These are phyloP conservation scores for Oenanthe javanica DNA, from an alignment of 140 eudicot genomes.

Conservation along the genomic window DNA sequence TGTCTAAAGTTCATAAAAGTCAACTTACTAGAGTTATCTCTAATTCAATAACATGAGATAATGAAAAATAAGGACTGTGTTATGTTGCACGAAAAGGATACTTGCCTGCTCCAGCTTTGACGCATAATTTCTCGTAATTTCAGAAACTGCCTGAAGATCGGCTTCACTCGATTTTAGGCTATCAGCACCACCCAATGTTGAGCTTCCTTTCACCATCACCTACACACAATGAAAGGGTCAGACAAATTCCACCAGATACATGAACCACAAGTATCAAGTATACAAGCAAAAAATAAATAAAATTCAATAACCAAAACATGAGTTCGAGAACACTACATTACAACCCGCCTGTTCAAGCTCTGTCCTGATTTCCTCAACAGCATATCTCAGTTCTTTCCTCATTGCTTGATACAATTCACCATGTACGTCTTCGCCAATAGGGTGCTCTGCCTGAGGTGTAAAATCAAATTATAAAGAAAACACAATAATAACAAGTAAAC, in stretches of 20 bases:
- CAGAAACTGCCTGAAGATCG: constrained; percentile 29
- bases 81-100: background rate
- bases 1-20: background rate
- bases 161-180: constrained; percentile 33
- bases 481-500: background rate
- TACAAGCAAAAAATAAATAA: background rate
- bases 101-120: constrained; percentile 53
- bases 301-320: background rate
- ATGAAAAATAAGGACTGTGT: background rate
- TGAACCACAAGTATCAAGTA: background rate
- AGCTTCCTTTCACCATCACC: constrained; percentile 45
- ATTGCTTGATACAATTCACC: constrained; percentile 44
- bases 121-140: constrained; percentile 34
- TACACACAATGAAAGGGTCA: constrained; percentile 19
- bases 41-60: background rate
- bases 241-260: constrained; percentile 12
- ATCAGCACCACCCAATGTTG: constrained; percentile 26
- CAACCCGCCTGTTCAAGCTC: constrained; percentile 52
- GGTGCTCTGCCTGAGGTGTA: constrained; percentile 49
- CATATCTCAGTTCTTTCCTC: constrained; percentile 68
- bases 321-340: background rate
- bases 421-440: constrained; percentile 36
- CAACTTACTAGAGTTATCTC: background rate
- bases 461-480: constrained; percentile 4
- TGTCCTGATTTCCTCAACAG: constrained; percentile 73